phyloP scores from a whole-genome alignment of 2,329 filamentous ascomycete species.

The Akanthomyces muscarius region DNA sequence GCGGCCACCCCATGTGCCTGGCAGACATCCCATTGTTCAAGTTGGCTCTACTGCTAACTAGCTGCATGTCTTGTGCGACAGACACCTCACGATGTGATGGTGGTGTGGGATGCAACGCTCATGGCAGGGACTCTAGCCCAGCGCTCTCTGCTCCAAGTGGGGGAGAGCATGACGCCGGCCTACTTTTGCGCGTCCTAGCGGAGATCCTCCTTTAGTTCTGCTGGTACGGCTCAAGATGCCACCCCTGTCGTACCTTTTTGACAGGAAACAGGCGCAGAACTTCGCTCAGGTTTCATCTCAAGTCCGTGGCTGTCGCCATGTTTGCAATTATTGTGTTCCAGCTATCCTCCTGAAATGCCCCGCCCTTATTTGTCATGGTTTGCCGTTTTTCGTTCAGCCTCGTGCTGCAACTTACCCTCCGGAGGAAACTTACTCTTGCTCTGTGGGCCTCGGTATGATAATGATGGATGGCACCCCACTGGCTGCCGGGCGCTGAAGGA shows the following conservation, averaged over 20 bases:
- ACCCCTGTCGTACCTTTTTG: background rate
- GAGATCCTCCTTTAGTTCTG: slow-evolving; percentile 1
- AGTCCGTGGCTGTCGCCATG: slow-evolving; percentile 3
- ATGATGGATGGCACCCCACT: slow-evolving; percentile 2
- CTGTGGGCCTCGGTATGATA: background rate
- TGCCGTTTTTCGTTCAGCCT: background rate
- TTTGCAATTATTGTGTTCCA: background rate
- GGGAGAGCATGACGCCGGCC: slow-evolving; percentile 6
- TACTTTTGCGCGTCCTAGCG: slow-evolving; percentile 3
- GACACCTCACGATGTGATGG: background rate
- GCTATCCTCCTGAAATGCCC: background rate
- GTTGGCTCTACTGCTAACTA: background rate
- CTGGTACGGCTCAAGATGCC: background rate
- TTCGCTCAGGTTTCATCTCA: slow-evolving; percentile 14
- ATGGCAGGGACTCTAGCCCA: slow-evolving; percentile 2
- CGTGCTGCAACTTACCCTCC: background rate
- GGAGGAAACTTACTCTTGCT: background rate
- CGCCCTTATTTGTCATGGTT: background rate
- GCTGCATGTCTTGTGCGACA: background rate
- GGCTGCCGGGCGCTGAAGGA: background rate
- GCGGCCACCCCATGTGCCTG: background rate
- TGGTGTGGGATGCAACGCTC: slow-evolving; percentile 7
- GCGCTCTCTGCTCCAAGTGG: slow-evolving; percentile 3
- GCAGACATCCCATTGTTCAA: background rate
- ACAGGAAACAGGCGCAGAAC: background rate